phyloP scores from a whole-genome alignment of 208 protist species.

The Leishmania guyanensis region DNA sequence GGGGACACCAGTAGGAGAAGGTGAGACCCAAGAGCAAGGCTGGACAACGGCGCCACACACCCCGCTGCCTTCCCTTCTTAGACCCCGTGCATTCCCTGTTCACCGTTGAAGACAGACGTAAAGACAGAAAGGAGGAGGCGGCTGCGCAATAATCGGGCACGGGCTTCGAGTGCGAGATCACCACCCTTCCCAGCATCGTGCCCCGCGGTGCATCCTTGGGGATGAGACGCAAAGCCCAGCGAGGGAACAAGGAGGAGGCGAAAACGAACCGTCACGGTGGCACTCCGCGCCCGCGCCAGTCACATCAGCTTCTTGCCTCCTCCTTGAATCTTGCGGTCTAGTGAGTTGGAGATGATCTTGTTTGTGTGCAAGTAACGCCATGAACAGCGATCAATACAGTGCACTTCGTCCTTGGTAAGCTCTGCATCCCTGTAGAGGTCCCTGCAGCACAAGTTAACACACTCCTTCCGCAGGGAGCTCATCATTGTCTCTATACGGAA shows the following conservation, averaged over 20 bases:
- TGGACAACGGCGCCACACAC: background rate
- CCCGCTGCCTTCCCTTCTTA: background rate
- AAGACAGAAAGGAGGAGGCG: background rate
- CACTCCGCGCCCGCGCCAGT: background rate
- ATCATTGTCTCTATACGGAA: slow-evolving; percentile 89
- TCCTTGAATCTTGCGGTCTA: slow-evolving; percentile 48
- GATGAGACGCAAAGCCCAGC: background rate
- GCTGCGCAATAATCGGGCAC: background rate
- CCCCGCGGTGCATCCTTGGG: background rate
- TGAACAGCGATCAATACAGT: slow-evolving; percentile 85
- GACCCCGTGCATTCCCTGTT: too few species aligned
- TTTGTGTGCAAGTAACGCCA: slow-evolving; percentile 81
- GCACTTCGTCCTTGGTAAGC: slow-evolving; percentile 75
- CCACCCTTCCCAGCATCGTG: background rate
- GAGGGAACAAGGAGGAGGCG: background rate
- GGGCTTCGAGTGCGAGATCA: background rate
- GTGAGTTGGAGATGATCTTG: slow-evolving; percentile 56
- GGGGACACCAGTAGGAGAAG: background rate
- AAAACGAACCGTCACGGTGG: background rate
- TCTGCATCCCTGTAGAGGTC: slow-evolving; percentile 53
- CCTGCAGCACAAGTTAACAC: slow-evolving; percentile 86
- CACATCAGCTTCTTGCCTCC: slow-evolving; percentile 28
- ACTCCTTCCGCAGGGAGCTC: slow-evolving; percentile 72
- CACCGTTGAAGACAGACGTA: background rate
- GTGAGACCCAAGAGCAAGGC: background rate